Conservation (phyloP, 1,284 basidiomycete species). For the Austroboletus rostrupii region DNA sequence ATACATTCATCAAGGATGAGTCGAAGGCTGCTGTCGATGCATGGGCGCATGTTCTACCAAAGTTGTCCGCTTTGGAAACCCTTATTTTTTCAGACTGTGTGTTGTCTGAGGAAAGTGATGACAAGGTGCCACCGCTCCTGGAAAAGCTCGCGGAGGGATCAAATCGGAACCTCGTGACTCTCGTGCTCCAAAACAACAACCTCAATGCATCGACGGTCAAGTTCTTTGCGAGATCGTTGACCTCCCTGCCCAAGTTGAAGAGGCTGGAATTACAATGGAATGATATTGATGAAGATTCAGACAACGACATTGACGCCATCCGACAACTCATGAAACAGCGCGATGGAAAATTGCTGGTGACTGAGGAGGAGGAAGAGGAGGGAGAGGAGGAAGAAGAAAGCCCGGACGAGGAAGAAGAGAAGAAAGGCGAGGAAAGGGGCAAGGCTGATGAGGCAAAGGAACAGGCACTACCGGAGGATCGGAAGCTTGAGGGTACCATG, state of each 20-base stretch:
- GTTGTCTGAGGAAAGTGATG: slow-evolving; percentile 64
- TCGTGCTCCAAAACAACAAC: slow-evolving; percentile 90
- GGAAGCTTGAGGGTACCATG: slow-evolving; percentile 36
- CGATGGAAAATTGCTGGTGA: slow-evolving; percentile 56
- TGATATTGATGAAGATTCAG: slow-evolving; percentile 79
- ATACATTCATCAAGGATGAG: slow-evolving; percentile 83
- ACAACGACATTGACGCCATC: slow-evolving; percentile 59
- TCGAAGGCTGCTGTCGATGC: slow-evolving; percentile 53
- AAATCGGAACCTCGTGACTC: slow-evolving; percentile 68
- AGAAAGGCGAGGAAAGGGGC: slow-evolving; percentile 35
- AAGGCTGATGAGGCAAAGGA: slow-evolving; percentile 39
- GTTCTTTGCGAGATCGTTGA: slow-evolving; percentile 65
- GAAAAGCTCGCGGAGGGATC: slow-evolving; percentile 67
- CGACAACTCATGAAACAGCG: slow-evolving; percentile 62
- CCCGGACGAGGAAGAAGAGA: slow-evolving; percentile 33
- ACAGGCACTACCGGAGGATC: slow-evolving; percentile 21
- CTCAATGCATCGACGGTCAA: slow-evolving; percentile 70
- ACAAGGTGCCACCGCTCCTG: slow-evolving; percentile 62
- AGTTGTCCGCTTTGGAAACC: slow-evolving; percentile 71
- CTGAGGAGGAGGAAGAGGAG: slow-evolving; percentile 65
- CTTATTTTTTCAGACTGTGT: slow-evolving; percentile 94
- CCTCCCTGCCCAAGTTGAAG: slow-evolving; percentile 56
- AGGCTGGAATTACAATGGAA: slow-evolving; percentile 86
- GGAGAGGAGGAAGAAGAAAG: slow-evolving; percentile 47
- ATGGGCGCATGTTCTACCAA: slow-evolving; percentile 66